These are phyloP conservation scores for Coccinonectria pachysandricola DNA, from an alignment of 2,329 filamentous ascomycete species.

Conservation along the genomic window DNA sequence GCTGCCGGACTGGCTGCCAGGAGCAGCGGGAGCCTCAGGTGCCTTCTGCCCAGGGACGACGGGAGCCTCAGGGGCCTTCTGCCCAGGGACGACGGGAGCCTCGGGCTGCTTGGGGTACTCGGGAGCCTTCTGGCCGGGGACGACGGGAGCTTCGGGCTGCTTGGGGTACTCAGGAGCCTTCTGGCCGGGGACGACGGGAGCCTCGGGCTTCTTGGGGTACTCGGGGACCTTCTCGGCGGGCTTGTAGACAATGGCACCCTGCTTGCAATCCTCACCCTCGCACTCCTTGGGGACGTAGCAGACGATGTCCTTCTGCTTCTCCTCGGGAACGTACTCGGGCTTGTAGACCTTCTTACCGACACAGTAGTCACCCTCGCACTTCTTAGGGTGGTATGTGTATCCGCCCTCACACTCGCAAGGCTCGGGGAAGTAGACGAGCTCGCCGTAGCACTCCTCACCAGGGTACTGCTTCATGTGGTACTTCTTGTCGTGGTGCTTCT, in stretches of 20 bases:
- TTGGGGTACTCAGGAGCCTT: background rate
- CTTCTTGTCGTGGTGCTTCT: too few relatives aligned
- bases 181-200: background rate
- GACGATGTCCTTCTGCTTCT: constrained; percentile 7
- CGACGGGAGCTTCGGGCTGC: constrained; percentile 1
- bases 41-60: background rate
- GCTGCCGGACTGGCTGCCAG: background rate
- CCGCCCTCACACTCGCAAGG: constrained; percentile 13
- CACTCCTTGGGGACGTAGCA: constrained; percentile 10
- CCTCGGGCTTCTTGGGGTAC: constrained; percentile 3
- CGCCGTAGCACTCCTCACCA: constrained; percentile 12
- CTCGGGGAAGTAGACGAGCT: constrained; percentile 12
- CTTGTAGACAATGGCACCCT: constrained; percentile 14
- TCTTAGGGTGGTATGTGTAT: constrained; percentile 9
- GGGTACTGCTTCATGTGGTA: constrained; percentile 13
- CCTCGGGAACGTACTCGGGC: constrained; percentile 11
- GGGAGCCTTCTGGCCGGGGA: background rate
- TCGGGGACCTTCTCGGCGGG: constrained; percentile 8
- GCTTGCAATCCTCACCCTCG: constrained; percentile 4
- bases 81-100: background rate
- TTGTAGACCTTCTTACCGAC: constrained; percentile 14
- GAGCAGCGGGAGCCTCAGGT: background rate
- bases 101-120: background rate
- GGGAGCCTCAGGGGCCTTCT: background rate
- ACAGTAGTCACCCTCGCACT: constrained; percentile 10